phyloP scores from a whole-genome alignment of 1,284 basidiomycete genomes.

The Trichosporon sp. region DNA sequence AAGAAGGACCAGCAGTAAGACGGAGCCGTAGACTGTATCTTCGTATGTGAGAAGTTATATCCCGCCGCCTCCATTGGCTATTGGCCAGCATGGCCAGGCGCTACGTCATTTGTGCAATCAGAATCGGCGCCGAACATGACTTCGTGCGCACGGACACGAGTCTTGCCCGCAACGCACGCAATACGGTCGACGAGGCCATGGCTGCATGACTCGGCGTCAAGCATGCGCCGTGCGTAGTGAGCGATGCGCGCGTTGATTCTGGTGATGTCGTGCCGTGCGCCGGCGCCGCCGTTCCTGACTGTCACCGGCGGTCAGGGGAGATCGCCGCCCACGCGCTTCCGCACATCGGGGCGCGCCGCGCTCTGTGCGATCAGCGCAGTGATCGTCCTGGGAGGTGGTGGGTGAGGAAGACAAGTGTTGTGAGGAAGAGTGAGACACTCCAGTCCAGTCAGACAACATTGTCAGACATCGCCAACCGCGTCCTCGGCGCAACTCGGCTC shows the following conservation, averaged over 20 bases:
- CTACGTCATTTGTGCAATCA: neutral
- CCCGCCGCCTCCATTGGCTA: neutral
- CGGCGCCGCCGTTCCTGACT: neutral
- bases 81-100: neutral
- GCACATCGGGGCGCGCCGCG: neutral
- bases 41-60: conserved; percentile 13
- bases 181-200: no score
- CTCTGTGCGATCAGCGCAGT: neutral
- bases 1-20: conserved; percentile 22
- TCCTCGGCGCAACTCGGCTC: no score
- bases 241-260: neutral
- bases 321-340: neutral
- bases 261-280: neutral
- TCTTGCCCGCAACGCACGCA: no score
- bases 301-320: neutral
- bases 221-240: neutral
- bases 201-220: no score
- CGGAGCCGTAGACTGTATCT: conserved; percentile 12
- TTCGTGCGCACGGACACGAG: neutral
- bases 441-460: no score
- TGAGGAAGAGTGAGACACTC: neutral
- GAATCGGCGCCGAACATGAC: neutral
- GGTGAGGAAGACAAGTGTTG: no score
- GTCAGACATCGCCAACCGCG: no score
- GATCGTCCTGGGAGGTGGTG: neutral